Conservation (phyloP, 1,284 basidiomycete genomes). For the Ceratobasidium theobromae region DNA sequence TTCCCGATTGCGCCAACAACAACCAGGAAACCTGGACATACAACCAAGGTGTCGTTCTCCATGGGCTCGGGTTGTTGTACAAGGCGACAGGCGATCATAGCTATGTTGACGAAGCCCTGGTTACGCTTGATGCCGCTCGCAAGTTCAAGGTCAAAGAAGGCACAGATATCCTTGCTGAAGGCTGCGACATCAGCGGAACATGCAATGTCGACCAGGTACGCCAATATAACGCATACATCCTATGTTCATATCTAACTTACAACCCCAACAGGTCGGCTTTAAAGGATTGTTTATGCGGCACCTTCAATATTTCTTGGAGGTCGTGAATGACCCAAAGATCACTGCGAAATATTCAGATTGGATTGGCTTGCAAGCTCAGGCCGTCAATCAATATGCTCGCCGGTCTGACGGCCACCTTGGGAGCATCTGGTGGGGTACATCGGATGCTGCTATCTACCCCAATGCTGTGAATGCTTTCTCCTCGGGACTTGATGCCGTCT, state of each 20-base stretch:
- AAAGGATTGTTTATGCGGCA: background rate
- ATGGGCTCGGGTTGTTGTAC: constrained; percentile 1
- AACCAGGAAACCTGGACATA: constrained; percentile 14
- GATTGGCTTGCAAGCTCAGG: constrained; percentile 8
- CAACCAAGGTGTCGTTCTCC: constrained; percentile 13
- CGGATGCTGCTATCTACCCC: background rate
- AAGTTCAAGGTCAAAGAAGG: background rate
- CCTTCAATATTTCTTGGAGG: constrained; percentile 1
- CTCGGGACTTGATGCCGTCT: background rate
- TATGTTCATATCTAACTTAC: background rate
- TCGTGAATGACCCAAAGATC: constrained; percentile 1
- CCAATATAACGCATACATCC: background rate
- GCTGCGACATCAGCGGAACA: background rate
- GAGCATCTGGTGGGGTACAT: background rate
- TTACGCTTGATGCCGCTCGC: background rate
- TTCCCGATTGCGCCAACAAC: constrained; percentile 12
- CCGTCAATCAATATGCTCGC: constrained; percentile 1
- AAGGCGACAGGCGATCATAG: background rate
- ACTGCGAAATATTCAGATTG: constrained; percentile 6
- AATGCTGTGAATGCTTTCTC: constrained; percentile 3
- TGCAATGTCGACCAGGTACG: constrained; percentile 3
- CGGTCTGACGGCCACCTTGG: background rate
- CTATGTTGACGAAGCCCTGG: constrained; percentile 2
- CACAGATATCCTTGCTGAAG: background rate
- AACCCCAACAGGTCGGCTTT: background rate